These are phyloP conservation scores for Mrakia gelida DNA, from an alignment of 768 basidiomycete species.

Conservation along the genomic window DNA sequence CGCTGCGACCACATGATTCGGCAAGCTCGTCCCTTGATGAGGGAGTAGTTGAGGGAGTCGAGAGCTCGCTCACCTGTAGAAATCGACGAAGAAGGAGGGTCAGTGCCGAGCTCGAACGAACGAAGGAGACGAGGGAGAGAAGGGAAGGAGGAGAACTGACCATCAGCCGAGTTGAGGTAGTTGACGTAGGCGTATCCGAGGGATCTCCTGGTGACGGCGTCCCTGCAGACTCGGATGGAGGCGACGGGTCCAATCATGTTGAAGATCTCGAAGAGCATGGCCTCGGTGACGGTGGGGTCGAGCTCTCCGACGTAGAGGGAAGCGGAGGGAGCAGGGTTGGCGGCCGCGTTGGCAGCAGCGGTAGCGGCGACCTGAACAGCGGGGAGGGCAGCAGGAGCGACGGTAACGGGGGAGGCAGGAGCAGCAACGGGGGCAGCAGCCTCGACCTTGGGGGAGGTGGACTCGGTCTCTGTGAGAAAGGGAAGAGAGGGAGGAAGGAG, in stretches of 20 bases:
- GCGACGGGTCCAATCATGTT: constrained; percentile 99
- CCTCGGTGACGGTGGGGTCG: constrained; percentile 95
- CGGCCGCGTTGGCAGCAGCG: constrained; percentile 35
- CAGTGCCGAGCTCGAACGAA: not conserved
- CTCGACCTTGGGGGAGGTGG: constrained; percentile 19
- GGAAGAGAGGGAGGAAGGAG: not conserved
- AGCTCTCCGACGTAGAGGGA: constrained; percentile 99
- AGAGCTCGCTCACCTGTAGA: constrained; percentile 85
- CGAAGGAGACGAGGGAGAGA: not conserved
- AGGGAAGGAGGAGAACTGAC: constrained; percentile 50
- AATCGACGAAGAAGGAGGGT: not conserved
- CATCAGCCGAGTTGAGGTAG: constrained; percentile 91
- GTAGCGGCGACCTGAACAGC: constrained; percentile 35
- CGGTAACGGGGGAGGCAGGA: constrained; percentile 25
- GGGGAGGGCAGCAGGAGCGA: constrained; percentile 32
- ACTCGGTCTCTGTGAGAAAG: constrained; percentile 9
- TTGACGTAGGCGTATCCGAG: constrained; percentile 99
- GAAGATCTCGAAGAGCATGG: constrained; percentile 99
- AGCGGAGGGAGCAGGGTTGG: constrained; percentile 40
- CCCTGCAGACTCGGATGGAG: constrained; percentile 98
- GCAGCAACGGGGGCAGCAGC: constrained; percentile 13
- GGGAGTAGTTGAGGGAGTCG: constrained; percentile 97
- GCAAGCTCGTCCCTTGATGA: constrained; percentile 97
- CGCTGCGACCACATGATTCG: constrained; percentile 99
- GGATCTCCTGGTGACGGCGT: constrained; percentile 98